These are phyloP conservation scores for Podaxis sp. DNA, from an alignment of 768 basidiomycete species.

Conservation along the genomic window DNA sequence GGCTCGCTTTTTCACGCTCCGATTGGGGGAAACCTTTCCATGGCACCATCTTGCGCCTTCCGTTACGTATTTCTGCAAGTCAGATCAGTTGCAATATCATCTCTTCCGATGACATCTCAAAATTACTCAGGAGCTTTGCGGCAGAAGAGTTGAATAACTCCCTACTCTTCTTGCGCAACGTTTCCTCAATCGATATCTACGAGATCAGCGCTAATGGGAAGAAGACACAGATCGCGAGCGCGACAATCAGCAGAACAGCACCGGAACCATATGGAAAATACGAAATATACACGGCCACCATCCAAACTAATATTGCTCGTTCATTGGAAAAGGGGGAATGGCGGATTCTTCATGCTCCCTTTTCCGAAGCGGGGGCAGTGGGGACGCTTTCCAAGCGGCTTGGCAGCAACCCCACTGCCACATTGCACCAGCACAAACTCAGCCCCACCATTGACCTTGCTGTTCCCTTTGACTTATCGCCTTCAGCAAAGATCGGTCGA, in stretches of 20 bases:
- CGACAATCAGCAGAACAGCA: background rate
- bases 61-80: slow-evolving; percentile 36
- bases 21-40: slow-evolving; percentile 24
- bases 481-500: slow-evolving; percentile 27
- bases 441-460: slow-evolving; percentile 39
- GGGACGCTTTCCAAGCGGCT: slow-evolving; percentile 25
- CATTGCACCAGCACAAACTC: slow-evolving; percentile 40
- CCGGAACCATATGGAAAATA: slow-evolving; percentile 16
- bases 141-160: slow-evolving; percentile 38
- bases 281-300: slow-evolving; percentile 15
- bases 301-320: slow-evolving; percentile 3
- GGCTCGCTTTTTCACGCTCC: slow-evolving; percentile 22
- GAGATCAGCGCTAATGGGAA: slow-evolving; percentile 33
- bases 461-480: slow-evolving; percentile 24
- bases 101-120: slow-evolving; percentile 28
- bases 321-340: slow-evolving; percentile 27
- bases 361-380: slow-evolving; percentile 25
- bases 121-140: slow-evolving; percentile 42
- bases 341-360: slow-evolving; percentile 34
- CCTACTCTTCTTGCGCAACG: slow-evolving; percentile 43
- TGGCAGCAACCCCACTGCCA: slow-evolving; percentile 22
- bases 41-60: slow-evolving; percentile 48
- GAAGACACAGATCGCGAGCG: background rate
- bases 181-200: slow-evolving; percentile 38
- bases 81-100: slow-evolving; percentile 35